phyloP scores from a whole-genome alignment of 768 basidiomycete species.

The Xerocomellus dryophilus region DNA sequence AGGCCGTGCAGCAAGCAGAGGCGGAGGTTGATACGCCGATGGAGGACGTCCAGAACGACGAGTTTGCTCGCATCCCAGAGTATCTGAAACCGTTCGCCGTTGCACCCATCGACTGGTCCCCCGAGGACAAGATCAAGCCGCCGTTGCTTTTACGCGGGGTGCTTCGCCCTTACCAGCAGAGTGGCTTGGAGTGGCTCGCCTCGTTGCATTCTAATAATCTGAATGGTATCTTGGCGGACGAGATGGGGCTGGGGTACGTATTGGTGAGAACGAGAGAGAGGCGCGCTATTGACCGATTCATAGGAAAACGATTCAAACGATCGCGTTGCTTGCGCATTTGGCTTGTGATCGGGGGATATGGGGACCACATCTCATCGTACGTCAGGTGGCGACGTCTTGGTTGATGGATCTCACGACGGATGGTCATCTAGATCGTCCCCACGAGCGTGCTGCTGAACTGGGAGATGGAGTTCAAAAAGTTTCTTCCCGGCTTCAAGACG shows the following conservation, averaged over 20 bases:
- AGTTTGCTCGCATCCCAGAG: conserved; percentile 40
- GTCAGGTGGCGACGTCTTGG: conserved; percentile 13
- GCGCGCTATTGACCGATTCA: neutral
- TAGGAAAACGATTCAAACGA: conserved; percentile 96
- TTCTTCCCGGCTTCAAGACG: conserved; percentile 83
- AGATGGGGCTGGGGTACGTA: conserved; percentile 90
- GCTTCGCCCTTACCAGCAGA: conserved; percentile 89
- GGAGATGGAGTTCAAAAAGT: conserved; percentile 97
- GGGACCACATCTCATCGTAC: conserved; percentile 86
- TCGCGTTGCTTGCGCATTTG: conserved; percentile 88
- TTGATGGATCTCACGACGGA: neutral
- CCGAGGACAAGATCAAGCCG: conserved; percentile 53
- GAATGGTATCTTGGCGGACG: conserved; percentile 86
- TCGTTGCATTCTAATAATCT: conserved; percentile 77
- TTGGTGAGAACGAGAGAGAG: neutral
- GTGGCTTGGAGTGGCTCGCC: conserved; percentile 92
- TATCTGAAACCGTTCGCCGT: conserved; percentile 71
- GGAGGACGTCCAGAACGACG: conserved; percentile 37
- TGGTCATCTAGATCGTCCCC: conserved; percentile 71
- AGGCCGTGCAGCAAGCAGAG: conserved; percentile 5
- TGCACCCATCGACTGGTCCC: conserved; percentile 66
- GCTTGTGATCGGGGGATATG: conserved; percentile 88
- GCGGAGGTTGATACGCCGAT: conserved; percentile 27
- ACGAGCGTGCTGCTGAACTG: conserved; percentile 93
- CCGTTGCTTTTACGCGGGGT: conserved; percentile 80